These are phyloP conservation scores for Pterulicium gracile DNA, from an alignment of 1,284 basidiomycete species.

Conservation along the genomic window DNA sequence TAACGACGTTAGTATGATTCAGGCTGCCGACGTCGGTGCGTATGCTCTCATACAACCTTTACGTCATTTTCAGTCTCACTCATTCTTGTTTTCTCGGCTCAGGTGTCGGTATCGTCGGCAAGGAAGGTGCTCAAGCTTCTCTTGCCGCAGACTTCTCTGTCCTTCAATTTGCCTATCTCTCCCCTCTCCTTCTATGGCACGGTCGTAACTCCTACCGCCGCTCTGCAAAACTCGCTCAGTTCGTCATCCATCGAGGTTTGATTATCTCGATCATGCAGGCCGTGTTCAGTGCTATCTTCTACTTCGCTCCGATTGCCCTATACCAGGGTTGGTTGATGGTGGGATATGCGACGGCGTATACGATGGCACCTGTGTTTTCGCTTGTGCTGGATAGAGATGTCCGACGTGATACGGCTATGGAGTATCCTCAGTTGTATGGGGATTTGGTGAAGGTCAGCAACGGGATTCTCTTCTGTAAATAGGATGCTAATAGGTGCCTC, in stretches of 20 bases:
- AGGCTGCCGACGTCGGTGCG: constrained; percentile 87
- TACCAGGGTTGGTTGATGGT: constrained; percentile 99
- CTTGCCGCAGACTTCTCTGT: constrained; percentile 97
- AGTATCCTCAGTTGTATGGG: constrained; percentile 98
- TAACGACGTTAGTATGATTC: constrained; percentile 95
- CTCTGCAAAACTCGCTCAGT: constrained; percentile 94
- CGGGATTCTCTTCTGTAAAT: constrained; percentile 5
- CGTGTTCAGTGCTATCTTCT: constrained; percentile 96
- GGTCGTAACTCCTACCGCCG: constrained; percentile 98
- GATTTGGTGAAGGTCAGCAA: constrained; percentile 81
- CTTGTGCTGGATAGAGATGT: constrained; percentile 94
- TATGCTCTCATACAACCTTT: constrained; percentile 15
- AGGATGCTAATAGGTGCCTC: constrained; percentile 3
- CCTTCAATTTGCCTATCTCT: constrained; percentile 90
- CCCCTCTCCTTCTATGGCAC: constrained; percentile 94
- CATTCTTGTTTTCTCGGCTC: constrained; percentile 4
- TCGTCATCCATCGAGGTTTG: constrained; percentile 96
- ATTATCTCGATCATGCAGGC: constrained; percentile 98
- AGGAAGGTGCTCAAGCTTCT: constrained; percentile 97
- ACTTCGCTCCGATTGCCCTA: constrained; percentile 96
- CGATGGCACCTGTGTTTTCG: constrained; percentile 98
- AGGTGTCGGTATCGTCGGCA: constrained; percentile 97
- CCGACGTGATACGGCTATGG: constrained; percentile 87
- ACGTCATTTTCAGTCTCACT: constrained; percentile 2
- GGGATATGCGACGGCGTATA: constrained; percentile 96